Base-by-base conservation (phyloP, 139 green algal genomes). In the Yamagishiella unicocca region DNA sequence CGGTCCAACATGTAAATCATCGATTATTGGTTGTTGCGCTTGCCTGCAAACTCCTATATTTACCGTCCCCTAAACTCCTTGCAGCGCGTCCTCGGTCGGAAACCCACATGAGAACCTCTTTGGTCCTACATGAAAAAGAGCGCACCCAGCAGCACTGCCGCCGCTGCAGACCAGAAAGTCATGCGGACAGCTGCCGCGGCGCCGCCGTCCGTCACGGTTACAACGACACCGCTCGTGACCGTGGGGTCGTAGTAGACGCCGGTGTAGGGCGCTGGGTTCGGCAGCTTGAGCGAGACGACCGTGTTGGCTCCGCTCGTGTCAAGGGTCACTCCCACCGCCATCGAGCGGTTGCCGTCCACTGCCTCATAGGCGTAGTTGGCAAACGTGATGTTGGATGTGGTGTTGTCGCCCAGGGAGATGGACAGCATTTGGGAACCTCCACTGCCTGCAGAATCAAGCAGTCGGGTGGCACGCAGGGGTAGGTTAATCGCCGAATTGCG, bases 191-290 rank as follows among this genome's bases (percentile, higher is more conserved):
- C 77, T 8, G 0, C 58, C 4, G 77, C 55, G 21, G 45, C 37
- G 55, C 77, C 77, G 27, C 22, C 4, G 37, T 24, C 21, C 25
- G 0, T 42, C 10, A 22, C 7, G 38, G 4, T 35, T 21, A 53
- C 33, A 33, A 29, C 31, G 35, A 74, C 66, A 17, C 17, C 17
- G 45, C 24, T 45, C 40, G 35, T 70, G 53, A 83, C 53, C 0
- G 75, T 71, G 53, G 53, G 80, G 45, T 86, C 80, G 45, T 86
- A 86, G 61, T 78, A 77, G 37, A 77, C 43, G 3, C 21, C 68
- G 43, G 43, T 53, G 80, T 85, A 76, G 58, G 62, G 62, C 2
- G n/a, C 6, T 9, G 80, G 80, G 80, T 86, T 86, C 31, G 62
- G 62, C 62, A 86, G 42, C 80, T 55, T 55, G 14, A 84, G 78